Base-by-base conservation (phyloP, 345 rosid genomes). In the Clausena lansium region DNA sequence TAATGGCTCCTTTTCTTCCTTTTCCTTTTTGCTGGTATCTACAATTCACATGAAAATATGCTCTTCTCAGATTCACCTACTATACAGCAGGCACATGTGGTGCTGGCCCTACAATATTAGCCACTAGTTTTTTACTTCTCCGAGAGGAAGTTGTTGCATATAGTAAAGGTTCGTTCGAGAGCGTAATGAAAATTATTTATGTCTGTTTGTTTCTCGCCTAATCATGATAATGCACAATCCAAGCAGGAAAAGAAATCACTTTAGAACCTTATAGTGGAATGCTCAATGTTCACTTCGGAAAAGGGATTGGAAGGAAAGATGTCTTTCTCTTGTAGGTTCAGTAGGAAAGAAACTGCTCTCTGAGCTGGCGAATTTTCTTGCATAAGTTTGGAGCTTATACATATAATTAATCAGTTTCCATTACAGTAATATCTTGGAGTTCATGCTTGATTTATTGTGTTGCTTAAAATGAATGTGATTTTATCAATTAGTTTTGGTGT, bases 11-110 rank as follows among this genome's bases (percentile, higher is more conserved):
- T 14, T 36, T 66, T 65, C n/a, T 41, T 65, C 9, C 45, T n/a
- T 75, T 33, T 64, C 17, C 32, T 19, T 45, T 41, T 6, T 28
- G 38, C 64, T 69, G 19, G 1, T 55, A 55, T 25, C n/a, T 68
- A 32, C 5, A 38, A 59, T 68, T 39, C 38, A 47, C 33, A 8
- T 50, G 62, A 65, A 47, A 41, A 81, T 72, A 38, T 80, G 69
- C 65, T 62, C 62, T 74, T 84, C 62, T 81, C 90, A 95, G 98
- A 87, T 95, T 93, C 87, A 86, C 81, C 64, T 95, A 95, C 87
- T 93, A 89, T 85, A 95, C 99, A 77, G 99, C 99, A 78, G 98
- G 99, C 70, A 91, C 90, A n/a, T 97, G 99, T 2, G 99, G 98
- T 73, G 97, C 98, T 79, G 98, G 98, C 75, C 99, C 99, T 45